Conservation (phyloP, 495 filamentous ascomycete species). For the Aspergillus cristatus region DNA sequence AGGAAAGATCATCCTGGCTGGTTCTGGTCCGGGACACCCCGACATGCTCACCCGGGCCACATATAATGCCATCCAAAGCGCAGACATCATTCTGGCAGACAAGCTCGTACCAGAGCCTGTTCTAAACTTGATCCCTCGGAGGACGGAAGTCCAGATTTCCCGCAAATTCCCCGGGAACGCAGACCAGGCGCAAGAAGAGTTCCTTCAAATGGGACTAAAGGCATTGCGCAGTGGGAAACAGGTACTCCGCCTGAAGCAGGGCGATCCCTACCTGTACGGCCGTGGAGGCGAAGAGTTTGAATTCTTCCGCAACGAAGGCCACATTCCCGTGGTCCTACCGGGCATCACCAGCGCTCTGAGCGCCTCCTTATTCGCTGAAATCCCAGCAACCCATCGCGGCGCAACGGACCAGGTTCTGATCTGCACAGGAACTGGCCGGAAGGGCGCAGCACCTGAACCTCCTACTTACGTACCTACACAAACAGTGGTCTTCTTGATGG, state of each 20-base stretch:
- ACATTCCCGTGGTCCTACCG: constrained; percentile 64
- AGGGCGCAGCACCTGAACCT: constrained; percentile 72
- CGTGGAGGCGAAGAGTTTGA: constrained; percentile 85
- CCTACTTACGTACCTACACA: constrained; percentile 67
- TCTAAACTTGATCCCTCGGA: constrained; percentile 78
- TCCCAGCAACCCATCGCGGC: constrained; percentile 80
- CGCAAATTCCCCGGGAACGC: constrained; percentile 97
- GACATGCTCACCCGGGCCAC: constrained; percentile 86
- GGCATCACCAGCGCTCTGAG: constrained; percentile 83
- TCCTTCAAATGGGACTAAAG: constrained; percentile 68
- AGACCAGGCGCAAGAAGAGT: constrained; percentile 84
- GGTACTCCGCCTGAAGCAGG: constrained; percentile 88
- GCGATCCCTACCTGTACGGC: constrained; percentile 93
- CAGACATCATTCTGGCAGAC: constrained; percentile 86
- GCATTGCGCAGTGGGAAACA: constrained; percentile 62
- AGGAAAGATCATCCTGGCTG: constrained; percentile 79
- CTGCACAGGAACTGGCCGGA: constrained; percentile 90
- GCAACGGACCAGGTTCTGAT: constrained; percentile 89
- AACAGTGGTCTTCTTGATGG: constrained; percentile 95
- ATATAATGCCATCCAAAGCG: constrained; percentile 70
- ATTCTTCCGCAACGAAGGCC: constrained; percentile 71
- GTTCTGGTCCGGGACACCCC: constrained; percentile 88
- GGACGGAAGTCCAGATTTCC: constrained; percentile 83
- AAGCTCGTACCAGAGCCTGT: constrained; percentile 89
- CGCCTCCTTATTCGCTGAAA: constrained; percentile 79